Evolutionary conservation across 169 alveolate species (phyloP).

Genomic region (Cryptosporidium bovis): DNA sequence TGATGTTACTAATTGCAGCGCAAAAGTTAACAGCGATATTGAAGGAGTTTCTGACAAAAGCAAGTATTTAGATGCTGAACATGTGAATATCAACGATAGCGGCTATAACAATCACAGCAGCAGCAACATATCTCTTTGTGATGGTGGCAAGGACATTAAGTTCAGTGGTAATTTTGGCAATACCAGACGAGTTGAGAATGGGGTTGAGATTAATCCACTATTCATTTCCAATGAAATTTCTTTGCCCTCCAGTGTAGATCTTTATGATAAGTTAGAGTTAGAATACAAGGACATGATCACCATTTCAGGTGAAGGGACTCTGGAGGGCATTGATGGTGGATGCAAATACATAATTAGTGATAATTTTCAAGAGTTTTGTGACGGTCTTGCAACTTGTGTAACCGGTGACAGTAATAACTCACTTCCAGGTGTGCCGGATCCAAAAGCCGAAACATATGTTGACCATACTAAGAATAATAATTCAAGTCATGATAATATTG

Average conservation of each 20-base stretch:
- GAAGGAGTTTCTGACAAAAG: conserved; percentile 1
- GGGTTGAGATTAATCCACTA: neutral
- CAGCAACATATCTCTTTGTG: conserved; percentile 31
- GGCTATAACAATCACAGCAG: neutral
- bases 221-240: neutral
- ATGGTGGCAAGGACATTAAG: conserved; percentile 15
- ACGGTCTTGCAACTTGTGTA: neutral
- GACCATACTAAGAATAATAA: neutral
- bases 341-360: neutral
- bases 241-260: conserved; percentile 41
- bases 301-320: neutral
- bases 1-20: no score
- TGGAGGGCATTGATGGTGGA: neutral
- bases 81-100: neutral
- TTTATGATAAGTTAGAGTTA: conserved; percentile 28
- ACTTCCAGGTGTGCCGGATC: neutral
- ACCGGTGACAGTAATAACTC: neutral
- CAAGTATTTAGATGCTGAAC: conserved; percentile 1
- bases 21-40: neutral
- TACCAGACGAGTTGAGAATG: no score
- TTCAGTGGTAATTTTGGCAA: no score
- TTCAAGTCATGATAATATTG: neutral
- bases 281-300: conserved; percentile 7
- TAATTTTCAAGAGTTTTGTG: neutral
- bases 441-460: no score